Base-by-base conservation (phyloP, 169 alveolate species). In the Theileria orientalis region DNA sequence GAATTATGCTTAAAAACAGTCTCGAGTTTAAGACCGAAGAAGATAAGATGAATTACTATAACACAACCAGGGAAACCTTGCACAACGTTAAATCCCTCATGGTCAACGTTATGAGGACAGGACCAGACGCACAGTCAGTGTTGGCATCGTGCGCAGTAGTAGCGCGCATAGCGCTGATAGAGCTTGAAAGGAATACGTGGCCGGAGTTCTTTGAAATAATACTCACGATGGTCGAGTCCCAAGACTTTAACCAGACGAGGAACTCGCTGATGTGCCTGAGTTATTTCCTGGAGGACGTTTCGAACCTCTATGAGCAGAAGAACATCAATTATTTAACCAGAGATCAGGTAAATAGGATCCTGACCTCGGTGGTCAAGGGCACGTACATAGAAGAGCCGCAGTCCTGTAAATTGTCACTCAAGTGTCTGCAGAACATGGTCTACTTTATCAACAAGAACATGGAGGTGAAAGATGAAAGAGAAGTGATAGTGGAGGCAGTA, bases 111-210 rank as follows among this genome's bases (percentile, higher is more conserved):
- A 78, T 90, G 86, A 85, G 73, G 84, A 83, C 77, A 60, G 94
- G 76, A 42, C 74, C 75, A 29, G 94, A 85, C 62, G 52, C 25
- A 57, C 94, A 88, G 78, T 78, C 90, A 63, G 87, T 86, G 63
- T 85, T 76, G 70, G 90, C 96, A 3, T 84, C 96, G 35, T 92
- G 96, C 72, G 87, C 91, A 68, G 95, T 92, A 11, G 90, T 92
- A 54, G 89, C 96, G 19, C 71, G 91, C 14, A 91, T 92, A 23
- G 93, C 95, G 2, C 91, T 90, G 52, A 79, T 92, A 7, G 96
- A 92, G 71, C 71, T 92, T 42, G 84, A 92, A 3, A 89, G 90
- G 56, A 75, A 92, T 60, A 83, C 92, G 56, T 92, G 96, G 82
- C 95, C 96, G 25, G 96, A 92, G 66, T 88, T 92, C 33, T 89